Conservation (phyloP, 1,284 basidiomycete genomes). For the Boletus albobrunnescens region DNA sequence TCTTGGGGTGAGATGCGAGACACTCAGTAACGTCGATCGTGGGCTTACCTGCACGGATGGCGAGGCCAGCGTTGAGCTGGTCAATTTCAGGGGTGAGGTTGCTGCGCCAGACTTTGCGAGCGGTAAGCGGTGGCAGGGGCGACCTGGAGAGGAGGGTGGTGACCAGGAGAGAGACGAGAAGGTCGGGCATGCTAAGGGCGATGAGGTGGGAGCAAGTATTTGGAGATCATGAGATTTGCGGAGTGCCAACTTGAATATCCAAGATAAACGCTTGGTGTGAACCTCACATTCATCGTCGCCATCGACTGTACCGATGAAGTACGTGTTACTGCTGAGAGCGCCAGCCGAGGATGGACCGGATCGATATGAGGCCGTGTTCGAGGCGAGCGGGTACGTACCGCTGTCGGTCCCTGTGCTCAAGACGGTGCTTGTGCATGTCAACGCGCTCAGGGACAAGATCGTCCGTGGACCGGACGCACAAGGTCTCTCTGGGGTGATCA, state of each 20-base stretch:
- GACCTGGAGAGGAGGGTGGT: slow-evolving; percentile 17
- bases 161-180: slow-evolving; percentile 17
- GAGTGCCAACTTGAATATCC: slow-evolving; percentile 11
- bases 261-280: neutral
- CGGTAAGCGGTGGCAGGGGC: slow-evolving; percentile 16
- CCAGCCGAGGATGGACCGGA: slow-evolving; percentile 44
- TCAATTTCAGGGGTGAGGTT: slow-evolving; percentile 24
- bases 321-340: slow-evolving; percentile 55
- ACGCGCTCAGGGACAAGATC: slow-evolving; percentile 44
- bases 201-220: neutral
- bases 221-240: neutral
- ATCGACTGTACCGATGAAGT: slow-evolving; percentile 14
- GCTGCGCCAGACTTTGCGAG: slow-evolving; percentile 18
- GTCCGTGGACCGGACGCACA: slow-evolving; percentile 34
- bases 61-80: slow-evolving; percentile 16
- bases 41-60: slow-evolving; percentile 17
- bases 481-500: slow-evolving; percentile 53
- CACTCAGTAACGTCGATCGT: neutral
- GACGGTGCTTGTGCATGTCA: slow-evolving; percentile 50
- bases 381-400: slow-evolving; percentile 42
- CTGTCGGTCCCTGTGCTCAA: slow-evolving; percentile 65
- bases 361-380: slow-evolving; percentile 49
- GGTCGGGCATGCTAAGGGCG: slow-evolving; percentile 4
- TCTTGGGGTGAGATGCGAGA: neutral
- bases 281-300: neutral